phyloP scores from a whole-genome alignment of 169 alveolate genomes.

The Plasmodium relictum region DNA sequence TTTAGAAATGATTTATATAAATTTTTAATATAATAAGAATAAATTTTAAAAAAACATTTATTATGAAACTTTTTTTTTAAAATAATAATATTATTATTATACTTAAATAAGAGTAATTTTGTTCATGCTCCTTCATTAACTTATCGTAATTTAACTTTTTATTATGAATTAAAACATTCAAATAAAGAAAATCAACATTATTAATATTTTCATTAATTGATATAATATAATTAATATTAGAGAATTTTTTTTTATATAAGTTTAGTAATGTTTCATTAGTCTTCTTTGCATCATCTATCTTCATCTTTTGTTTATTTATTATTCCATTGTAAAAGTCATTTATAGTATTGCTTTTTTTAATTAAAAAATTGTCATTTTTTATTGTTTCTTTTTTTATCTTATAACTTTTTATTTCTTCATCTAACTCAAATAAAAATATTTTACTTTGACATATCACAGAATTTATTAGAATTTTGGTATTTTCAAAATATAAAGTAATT shows the following conservation, averaged over 20 bases:
- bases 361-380: slow-evolving; percentile 33
- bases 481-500: slow-evolving; percentile 39
- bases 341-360: slow-evolving; percentile 22
- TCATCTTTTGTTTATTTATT: slow-evolving; percentile 23
- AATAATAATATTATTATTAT: neutral
- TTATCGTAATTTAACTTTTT: slow-evolving; percentile 36
- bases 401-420: slow-evolving; percentile 53
- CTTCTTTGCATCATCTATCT: slow-evolving; percentile 33
- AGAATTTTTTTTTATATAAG: slow-evolving; percentile 38
- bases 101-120: slow-evolving; percentile 37
- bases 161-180: slow-evolving; percentile 44
- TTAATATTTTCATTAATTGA: slow-evolving; percentile 44
- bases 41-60: too few species aligned
- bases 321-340: slow-evolving; percentile 31
- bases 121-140: slow-evolving; percentile 54
- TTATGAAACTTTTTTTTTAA: neutral
- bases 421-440: slow-evolving; percentile 55
- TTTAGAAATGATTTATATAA: too few species aligned
- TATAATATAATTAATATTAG: slow-evolving; percentile 33
- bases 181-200: slow-evolving; percentile 41
- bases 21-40: too few species aligned
- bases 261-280: slow-evolving; percentile 48
- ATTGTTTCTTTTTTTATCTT: slow-evolving; percentile 35
- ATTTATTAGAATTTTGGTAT: slow-evolving; percentile 27
- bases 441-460: slow-evolving; percentile 60